These are phyloP conservation scores for Mycosphaerella arachidis DNA, from an alignment of 2,329 filamentous ascomycete species.

Conservation along the genomic window DNA sequence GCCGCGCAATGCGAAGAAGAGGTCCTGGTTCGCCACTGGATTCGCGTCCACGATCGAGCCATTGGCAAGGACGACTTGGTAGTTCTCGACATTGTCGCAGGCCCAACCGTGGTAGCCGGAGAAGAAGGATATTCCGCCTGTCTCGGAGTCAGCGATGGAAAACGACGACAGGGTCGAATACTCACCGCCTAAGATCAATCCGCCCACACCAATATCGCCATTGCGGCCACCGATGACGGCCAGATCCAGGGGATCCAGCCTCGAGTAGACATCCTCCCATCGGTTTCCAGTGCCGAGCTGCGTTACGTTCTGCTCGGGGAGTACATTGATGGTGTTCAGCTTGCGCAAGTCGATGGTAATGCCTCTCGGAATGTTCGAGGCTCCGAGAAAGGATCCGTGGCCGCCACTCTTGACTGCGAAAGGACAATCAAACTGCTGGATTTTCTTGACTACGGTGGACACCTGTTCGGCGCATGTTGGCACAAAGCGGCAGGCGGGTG, in stretches of 20 bases:
- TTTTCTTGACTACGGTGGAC: background rate
- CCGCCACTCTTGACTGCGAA: constrained; percentile 29
- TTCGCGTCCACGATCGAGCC: constrained; percentile 24
- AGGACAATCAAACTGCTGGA: constrained; percentile 9
- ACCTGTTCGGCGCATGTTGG: constrained; percentile 4
- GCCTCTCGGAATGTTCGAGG: constrained; percentile 20
- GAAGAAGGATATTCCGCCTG: constrained; percentile 25
- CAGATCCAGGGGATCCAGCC: constrained; percentile 12
- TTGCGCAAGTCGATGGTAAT: constrained; percentile 5
- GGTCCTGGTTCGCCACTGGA: constrained; percentile 15
- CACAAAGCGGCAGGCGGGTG: constrained; percentile 3
- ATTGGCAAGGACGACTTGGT: constrained; percentile 26
- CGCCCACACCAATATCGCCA: constrained; percentile 26
- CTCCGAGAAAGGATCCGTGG: constrained; percentile 20
- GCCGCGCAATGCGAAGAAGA: constrained; percentile 25
- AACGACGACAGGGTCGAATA: background rate
- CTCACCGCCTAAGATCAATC: constrained; percentile 24
- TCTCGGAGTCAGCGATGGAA: background rate
- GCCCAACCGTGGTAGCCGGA: constrained; percentile 27
- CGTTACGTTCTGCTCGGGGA: constrained; percentile 1
- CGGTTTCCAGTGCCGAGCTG: constrained; percentile 15
- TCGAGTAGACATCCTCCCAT: constrained; percentile 18
- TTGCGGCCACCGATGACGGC: constrained; percentile 21
- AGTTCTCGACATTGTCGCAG: constrained; percentile 29
- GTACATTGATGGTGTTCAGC: constrained; percentile 3